phyloP scores from a whole-genome alignment of 805 yeast genomes.

The Pichia exigua region DNA sequence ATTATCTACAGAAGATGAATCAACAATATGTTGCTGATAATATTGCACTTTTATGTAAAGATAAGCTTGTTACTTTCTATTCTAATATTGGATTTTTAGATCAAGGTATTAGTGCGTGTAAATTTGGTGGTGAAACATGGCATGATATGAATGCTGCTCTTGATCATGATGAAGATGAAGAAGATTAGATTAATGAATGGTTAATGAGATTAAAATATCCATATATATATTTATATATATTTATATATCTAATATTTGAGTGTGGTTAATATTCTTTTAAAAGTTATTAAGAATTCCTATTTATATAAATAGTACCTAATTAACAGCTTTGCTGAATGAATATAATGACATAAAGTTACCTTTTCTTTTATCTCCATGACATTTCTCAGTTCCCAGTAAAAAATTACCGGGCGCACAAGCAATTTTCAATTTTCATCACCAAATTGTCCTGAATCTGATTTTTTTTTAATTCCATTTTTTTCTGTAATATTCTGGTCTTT shows the following conservation, averaged over 20 bases:
- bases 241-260: not conserved
- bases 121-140: constrained; percentile 55
- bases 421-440: not conserved
- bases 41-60: constrained; percentile 67
- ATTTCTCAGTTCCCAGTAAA: not conserved
- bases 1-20: constrained; percentile 81
- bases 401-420: no score
- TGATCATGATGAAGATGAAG: constrained; percentile 38
- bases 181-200: constrained; percentile 16
- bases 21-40: constrained; percentile 81
- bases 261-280: not conserved
- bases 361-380: not conserved
- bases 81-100: constrained; percentile 72
- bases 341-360: not conserved
- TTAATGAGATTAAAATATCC: not conserved
- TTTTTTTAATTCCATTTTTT: no score
- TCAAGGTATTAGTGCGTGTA: constrained; percentile 54
- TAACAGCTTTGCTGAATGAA: not conserved
- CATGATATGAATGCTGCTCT: constrained; percentile 41
- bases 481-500: not conserved
- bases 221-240: not conserved
- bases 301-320: not conserved
- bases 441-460: not conserved
- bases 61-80: constrained; percentile 65
- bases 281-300: not conserved